Evolutionary conservation across 768 basidiomycete species (phyloP).

Genomic region (Gloeophyllum trabeum): DNA sequence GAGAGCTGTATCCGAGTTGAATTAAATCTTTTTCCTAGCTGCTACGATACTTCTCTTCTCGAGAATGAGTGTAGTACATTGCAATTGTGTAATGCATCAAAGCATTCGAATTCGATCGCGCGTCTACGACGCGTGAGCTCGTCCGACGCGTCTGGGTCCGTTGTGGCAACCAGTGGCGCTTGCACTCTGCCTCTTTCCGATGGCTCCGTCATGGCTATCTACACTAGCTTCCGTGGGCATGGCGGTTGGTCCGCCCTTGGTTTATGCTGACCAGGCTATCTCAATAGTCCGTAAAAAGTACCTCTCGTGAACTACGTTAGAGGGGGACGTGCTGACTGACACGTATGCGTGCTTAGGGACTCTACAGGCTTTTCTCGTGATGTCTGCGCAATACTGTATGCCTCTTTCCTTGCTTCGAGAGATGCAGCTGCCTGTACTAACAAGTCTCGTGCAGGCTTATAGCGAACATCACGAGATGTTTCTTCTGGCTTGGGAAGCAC

Average conservation of each 20-base stretch:
- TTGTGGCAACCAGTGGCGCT: no score
- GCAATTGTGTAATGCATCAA: no score
- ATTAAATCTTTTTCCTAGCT: no score
- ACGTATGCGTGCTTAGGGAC: conserved; percentile 35
- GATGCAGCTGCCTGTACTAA: not conserved
- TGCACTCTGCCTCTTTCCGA: conserved; percentile 8
- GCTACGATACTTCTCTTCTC: no score
- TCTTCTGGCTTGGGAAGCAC: conserved; percentile 79
- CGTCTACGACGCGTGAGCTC: no score
- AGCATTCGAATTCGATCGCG: no score
- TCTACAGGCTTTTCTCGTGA: conserved; percentile 81
- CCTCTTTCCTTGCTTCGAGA: conserved; percentile 5
- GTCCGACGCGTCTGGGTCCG: no score
- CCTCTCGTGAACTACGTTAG: conserved; percentile 11
- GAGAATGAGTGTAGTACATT: no score
- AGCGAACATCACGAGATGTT: conserved; percentile 82
- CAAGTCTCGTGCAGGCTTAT: conserved; percentile 35
- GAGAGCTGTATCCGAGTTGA: no score
- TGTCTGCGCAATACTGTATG: conserved; percentile 74
- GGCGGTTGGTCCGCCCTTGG: conserved; percentile 77
- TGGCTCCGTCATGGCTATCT: conserved; percentile 54
- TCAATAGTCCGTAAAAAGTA: conserved; percentile 76
- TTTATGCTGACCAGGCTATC: conserved; percentile 72
- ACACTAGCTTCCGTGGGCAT: conserved; percentile 63
- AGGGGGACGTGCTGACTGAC: conserved; percentile 4